Conservation (phyloP, 202 grass and related monocot genomes). For the Schoenoplectus triqueter region DNA sequence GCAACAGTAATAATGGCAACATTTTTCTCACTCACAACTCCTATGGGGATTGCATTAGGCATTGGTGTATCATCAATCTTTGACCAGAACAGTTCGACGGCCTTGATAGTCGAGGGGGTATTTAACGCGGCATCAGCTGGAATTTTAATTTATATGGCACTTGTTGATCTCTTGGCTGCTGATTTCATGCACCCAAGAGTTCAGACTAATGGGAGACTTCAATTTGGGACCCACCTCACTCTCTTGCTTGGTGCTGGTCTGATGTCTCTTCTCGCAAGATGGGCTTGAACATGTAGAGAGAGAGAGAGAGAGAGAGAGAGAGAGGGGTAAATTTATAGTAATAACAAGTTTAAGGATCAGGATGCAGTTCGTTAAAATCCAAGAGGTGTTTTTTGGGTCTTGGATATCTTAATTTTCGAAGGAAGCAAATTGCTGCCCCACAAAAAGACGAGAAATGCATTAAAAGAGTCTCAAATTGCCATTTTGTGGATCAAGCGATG, state of each 20-base stretch:
- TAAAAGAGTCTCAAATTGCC: background rate
- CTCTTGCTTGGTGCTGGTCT: slow-evolving; percentile 80
- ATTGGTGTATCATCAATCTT: slow-evolving; percentile 80
- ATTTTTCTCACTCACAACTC: slow-evolving; percentile 91
- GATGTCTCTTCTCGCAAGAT: slow-evolving; percentile 92
- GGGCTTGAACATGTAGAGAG: slow-evolving; percentile 57
- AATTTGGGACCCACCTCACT: slow-evolving; percentile 66
- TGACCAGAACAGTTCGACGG: slow-evolving; percentile 60
- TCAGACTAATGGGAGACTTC: slow-evolving; percentile 83
- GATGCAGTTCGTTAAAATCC: slow-evolving; percentile 11
- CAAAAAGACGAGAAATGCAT: background rate
- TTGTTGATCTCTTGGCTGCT: slow-evolving; percentile 89
- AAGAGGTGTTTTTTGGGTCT: slow-evolving; percentile 29
- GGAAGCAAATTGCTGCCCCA: background rate
- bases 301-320: slow-evolving; percentile 15
- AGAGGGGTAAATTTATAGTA: background rate
- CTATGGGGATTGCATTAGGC: slow-evolving; percentile 72
- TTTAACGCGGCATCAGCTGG: slow-evolving; percentile 83
- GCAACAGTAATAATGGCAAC: slow-evolving; percentile 78
- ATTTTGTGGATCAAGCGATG: slow-evolving; percentile 3
- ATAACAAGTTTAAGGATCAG: background rate
- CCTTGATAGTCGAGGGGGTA: slow-evolving; percentile 71
- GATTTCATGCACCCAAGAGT: slow-evolving; percentile 87
- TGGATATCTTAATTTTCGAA: slow-evolving; percentile 28
- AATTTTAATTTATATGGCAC: slow-evolving; percentile 96